phyloP scores from a whole-genome alignment of 2,329 filamentous ascomycete genomes.

The Claviceps digitariae region DNA sequence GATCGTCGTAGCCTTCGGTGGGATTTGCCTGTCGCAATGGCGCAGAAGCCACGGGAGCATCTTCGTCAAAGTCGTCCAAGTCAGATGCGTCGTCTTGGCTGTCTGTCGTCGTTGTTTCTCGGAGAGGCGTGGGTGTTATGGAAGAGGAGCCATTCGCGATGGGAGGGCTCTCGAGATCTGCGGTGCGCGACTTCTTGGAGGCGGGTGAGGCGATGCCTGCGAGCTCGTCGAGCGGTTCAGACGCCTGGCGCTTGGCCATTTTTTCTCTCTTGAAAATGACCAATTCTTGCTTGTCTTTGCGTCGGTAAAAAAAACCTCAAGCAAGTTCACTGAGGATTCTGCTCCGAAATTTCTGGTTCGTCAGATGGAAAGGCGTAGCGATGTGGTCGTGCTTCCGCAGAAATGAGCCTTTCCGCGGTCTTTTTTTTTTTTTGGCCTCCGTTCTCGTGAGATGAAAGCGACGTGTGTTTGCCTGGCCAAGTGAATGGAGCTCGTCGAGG shows the following conservation, averaged over 20 bases:
- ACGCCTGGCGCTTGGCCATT: constrained; percentile 44
- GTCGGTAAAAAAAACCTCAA: too few species aligned
- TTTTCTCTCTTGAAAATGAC: background rate
- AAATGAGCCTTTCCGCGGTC: background rate
- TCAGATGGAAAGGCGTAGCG: background rate
- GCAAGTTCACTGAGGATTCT: background rate
- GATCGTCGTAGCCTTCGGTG: constrained; percentile 78
- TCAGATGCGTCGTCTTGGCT: constrained; percentile 21
- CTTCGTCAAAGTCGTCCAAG: constrained; percentile 11
- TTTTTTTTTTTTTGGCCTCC: background rate
- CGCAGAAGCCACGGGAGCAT: constrained; percentile 24
- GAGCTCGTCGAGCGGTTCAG: constrained; percentile 46
- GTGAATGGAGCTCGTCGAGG: background rate
- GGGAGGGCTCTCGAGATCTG: constrained; percentile 28
- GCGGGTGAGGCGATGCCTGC: constrained; percentile 41
- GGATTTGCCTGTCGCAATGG: constrained; percentile 61
- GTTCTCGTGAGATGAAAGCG: background rate
- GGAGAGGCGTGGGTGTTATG: constrained; percentile 10
- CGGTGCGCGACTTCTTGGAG: constrained; percentile 43
- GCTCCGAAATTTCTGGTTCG: background rate
- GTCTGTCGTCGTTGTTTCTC: constrained; percentile 8
- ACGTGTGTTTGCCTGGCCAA: background rate
- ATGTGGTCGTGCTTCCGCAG: background rate
- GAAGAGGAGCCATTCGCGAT: constrained; percentile 19
- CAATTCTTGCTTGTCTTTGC: background rate